Percentiles rank a stretch among this genome's conserved stretches.
Conservation (phyloP, 352 stramenopile genomes). For the Pythium volutum region DNA sequence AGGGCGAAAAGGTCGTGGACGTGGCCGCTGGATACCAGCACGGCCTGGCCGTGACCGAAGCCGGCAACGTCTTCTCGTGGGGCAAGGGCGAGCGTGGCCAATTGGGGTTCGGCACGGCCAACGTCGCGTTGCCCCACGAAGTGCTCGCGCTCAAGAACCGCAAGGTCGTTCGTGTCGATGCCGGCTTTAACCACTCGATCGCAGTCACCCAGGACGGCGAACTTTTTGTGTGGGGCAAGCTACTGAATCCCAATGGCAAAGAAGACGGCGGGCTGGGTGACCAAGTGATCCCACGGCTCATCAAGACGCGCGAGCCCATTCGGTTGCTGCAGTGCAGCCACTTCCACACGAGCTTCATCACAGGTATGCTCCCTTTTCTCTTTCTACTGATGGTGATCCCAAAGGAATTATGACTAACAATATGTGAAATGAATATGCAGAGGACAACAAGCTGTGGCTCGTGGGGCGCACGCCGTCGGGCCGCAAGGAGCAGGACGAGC, state of each 20-base stretch:
- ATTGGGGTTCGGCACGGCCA: constrained; percentile 76
- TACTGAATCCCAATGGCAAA: constrained; percentile 69
- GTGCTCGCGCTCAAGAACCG: constrained; percentile 76
- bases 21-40: constrained; percentile 80
- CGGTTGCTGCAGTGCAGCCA: constrained; percentile 70
- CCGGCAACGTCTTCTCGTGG: constrained; percentile 74
- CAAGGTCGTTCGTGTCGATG: constrained; percentile 55
- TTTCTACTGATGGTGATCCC: neutral
- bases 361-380: constrained; percentile 34
- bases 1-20: constrained; percentile 64
- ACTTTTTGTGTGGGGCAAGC: constrained; percentile 84
- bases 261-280: constrained; percentile 50
- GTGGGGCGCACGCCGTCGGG: constrained; percentile 74
- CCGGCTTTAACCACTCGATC: constrained; percentile 83
- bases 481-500: constrained; percentile 46
- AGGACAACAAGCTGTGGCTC: constrained; percentile 71
- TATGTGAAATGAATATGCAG: constrained; percentile 27
- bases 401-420: neutral
- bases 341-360: constrained; percentile 83
- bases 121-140: constrained; percentile 67
- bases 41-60: constrained; percentile 60
- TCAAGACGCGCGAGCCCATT: constrained; percentile 69
- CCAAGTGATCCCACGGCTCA: constrained; percentile 68
- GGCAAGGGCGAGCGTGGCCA: constrained; percentile 82
- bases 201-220: constrained; percentile 71